Base-by-base conservation (phyloP, 495 filamentous ascomycete species). In the Penicillium taxi region DNA sequence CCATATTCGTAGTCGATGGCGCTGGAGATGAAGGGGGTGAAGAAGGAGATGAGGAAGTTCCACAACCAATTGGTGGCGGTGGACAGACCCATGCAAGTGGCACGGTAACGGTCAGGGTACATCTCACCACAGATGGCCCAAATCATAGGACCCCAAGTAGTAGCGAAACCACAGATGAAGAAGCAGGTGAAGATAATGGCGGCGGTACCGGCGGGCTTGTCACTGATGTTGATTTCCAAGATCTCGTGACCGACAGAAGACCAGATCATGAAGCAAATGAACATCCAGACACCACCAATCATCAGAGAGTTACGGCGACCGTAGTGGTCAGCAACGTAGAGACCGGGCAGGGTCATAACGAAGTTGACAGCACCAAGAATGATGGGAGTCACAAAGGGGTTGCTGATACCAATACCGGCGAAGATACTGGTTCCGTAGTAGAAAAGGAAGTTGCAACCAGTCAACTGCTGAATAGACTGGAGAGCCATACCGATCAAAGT, bases 11-110 rank as follows among this genome's bases (percentile, higher is more conserved):
- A 90, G 42, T 76, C 68, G 45, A 93, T 89, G 23, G 72, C 67
- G 13, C 55, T 55, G 25, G 70, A 75, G 51, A 86, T 84, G 58
- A 84, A 80, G 5, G 85, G 84, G 2, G 85, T 87, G 65, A 89
- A 84, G 71, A 91, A 86, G 8, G 78, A 77, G 49, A 91, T 78
- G 45, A 90, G 57, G 69, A 90, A 94, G 59, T 93, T 94, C 81
- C 80, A 91, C 37, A 79, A 74, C 87, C 87, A 94, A 67, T 93
- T 94, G 36, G 77, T 73, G 5, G 81, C 78, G 1, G 87, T 91
- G 11, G 82, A 81, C 12, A 88, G 52, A 22, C 79, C 82, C 72
- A 88, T 87, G 47, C 73, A 78, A 20, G 76, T 73, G 13, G 82
- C 82, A 27, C 85, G 77, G 58, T 87, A 85, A 31, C 78, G 71